Evolutionary conservation across 371 early-diverging fungal species (phyloP).

Genomic region (Choanephora cucurbitarum): DNA sequence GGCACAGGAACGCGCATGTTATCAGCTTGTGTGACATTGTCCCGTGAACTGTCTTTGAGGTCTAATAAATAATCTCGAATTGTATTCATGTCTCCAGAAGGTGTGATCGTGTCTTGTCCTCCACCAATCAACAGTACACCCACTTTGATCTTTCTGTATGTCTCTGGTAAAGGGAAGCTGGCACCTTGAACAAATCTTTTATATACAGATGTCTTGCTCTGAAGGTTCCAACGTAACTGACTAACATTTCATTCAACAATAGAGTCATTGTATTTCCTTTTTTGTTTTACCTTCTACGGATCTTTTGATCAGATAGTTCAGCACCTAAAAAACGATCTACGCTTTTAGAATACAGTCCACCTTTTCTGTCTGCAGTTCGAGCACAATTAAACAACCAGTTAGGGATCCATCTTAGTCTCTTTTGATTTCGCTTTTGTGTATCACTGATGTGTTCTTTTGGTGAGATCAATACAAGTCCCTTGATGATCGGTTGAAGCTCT

Average conservation of each 20-base stretch:
- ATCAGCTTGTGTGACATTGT: conserved; percentile 19
- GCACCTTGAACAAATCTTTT: conserved; percentile 58
- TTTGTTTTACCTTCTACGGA: conserved; percentile 40
- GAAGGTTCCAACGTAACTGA: conserved; percentile 69
- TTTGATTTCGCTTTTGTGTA: conserved; percentile 39
- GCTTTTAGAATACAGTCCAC: conserved; percentile 60
- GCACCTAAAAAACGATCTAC: conserved; percentile 61
- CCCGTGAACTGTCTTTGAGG: conserved; percentile 24
- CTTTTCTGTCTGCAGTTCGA: conserved; percentile 62
- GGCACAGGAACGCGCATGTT: conserved; percentile 49
- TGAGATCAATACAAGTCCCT: conserved; percentile 62
- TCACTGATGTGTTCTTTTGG: conserved; percentile 60
- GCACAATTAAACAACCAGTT: conserved; percentile 57
- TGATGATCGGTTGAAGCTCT: conserved; percentile 35
- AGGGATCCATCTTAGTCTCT: conserved; percentile 51
- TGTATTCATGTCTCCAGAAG: conserved; percentile 46
- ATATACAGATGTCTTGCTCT: conserved; percentile 55
- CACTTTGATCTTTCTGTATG: conserved; percentile 52
- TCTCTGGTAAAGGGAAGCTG: conserved; percentile 42
- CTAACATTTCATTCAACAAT: conserved; percentile 14
- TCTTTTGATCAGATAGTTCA: conserved; percentile 34
- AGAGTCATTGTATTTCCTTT: neutral
- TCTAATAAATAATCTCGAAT: conserved; percentile 48
- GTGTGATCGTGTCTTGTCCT: conserved; percentile 54
- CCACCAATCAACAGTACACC: conserved; percentile 66